Percentiles rank a stretch among this genome's conserved stretches.
Conservation (phyloP, 78 protist species). For the Emiliania huxleyi region DNA sequence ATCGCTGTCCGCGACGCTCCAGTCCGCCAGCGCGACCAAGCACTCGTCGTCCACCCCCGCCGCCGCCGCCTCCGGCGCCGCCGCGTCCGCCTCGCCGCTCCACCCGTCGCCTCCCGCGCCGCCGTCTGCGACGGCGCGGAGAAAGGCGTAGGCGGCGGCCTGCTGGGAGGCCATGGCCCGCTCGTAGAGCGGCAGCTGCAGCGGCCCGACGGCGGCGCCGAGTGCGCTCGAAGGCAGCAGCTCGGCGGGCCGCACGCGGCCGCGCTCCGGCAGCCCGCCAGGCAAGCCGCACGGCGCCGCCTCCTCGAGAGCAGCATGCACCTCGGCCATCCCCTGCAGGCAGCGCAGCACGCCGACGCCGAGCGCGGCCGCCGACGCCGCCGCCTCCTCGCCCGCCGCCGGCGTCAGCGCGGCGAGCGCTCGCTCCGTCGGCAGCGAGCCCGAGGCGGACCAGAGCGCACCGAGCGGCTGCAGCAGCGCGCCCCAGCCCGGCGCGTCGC, state of each 20-base stretch:
- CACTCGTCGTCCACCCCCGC: not conserved
- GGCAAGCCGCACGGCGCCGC: not conserved
- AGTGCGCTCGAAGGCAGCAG: not conserved
- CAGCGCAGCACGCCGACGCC: not conserved
- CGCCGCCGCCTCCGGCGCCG: not conserved
- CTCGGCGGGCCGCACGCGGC: not conserved
- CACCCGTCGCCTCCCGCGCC: not conserved
- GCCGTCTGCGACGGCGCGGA: not conserved
- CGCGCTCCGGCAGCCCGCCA: not conserved
- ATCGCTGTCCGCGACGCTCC: not conserved
- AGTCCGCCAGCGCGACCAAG: not conserved
- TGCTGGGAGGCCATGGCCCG: not conserved
- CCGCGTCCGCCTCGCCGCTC: not conserved
- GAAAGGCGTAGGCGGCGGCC: not conserved
- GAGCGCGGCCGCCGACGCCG: too few relatives aligned
- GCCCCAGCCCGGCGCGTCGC: too few relatives aligned
- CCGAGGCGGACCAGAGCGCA: too few relatives aligned
- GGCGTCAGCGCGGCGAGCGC: too few relatives aligned
- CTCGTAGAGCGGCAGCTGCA: not conserved
- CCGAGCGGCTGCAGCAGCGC: too few relatives aligned
- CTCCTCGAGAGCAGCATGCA: not conserved
- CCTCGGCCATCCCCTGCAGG: not conserved
- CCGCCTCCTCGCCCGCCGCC: too few relatives aligned
- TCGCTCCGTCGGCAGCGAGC: too few relatives aligned
- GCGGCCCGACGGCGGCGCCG: not conserved